phyloP scores from a whole-genome alignment of 176 grass and related monocot genomes.

The Cocos nucifera region DNA sequence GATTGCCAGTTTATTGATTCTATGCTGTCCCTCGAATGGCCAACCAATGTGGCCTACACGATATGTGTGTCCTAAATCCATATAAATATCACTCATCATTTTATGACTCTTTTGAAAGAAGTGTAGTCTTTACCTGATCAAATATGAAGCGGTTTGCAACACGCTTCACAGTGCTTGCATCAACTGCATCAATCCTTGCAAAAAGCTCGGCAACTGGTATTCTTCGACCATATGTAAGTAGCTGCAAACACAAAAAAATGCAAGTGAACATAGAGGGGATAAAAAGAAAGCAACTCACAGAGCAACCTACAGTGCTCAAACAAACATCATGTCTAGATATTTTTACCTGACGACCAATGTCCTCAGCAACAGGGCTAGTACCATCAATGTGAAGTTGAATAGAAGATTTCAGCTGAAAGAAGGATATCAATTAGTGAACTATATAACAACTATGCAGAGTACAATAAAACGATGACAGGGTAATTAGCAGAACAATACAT shows the following conservation, averaged over 20 bases:
- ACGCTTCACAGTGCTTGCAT: slow-evolving; percentile 81
- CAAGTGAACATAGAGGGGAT: slow-evolving; percentile 5
- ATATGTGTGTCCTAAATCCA: too few relatives aligned
- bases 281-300: not conserved
- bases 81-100: too few relatives aligned
- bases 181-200: slow-evolving; percentile 97
- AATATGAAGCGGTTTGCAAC: slow-evolving; percentile 99
- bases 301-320: too few relatives aligned
- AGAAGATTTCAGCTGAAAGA: slow-evolving; percentile 93
- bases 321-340: too few relatives aligned
- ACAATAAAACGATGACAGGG: not conserved
- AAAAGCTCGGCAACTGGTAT: slow-evolving; percentile 81
- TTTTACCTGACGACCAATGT: slow-evolving; percentile 88
- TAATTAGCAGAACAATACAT: not conserved
- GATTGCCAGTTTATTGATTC: too few relatives aligned
- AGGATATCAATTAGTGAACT: slow-evolving; percentile 14
- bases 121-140: slow-evolving; percentile 62
- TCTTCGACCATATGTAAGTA: slow-evolving; percentile 90
- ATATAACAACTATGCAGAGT: not conserved
- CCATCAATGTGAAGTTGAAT: slow-evolving; percentile 95
- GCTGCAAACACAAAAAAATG: slow-evolving; percentile 26
- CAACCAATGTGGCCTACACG: too few relatives aligned
- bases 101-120: not conserved
- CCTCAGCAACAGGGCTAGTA: slow-evolving; percentile 79
- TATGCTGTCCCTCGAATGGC: too few relatives aligned